These are phyloP conservation scores for Pseudogymnoascus sp. DNA, from an alignment of 2,329 filamentous ascomycete species.

Conservation along the genomic window DNA sequence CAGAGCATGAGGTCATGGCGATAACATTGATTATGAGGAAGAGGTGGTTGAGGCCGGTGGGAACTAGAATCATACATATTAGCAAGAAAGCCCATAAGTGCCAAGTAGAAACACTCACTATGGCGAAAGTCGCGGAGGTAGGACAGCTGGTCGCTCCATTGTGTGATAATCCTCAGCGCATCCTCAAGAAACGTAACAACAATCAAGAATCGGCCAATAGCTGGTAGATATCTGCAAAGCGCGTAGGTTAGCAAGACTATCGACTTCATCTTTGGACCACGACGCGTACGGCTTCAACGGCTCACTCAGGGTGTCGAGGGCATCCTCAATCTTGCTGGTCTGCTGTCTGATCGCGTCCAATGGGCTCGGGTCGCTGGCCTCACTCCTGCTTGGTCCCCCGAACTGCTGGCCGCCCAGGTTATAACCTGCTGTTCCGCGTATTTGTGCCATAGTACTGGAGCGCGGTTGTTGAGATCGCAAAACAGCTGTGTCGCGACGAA, in stretches of 20 bases:
- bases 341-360: constrained; percentile 87
- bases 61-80: constrained; percentile 49
- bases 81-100: constrained; percentile 13
- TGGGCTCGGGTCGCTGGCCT: constrained; percentile 30
- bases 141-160: constrained; percentile 90
- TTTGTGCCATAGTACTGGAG: constrained; percentile 42
- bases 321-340: constrained; percentile 96
- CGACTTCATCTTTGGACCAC: constrained; percentile 11
- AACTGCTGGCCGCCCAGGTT: constrained; percentile 30
- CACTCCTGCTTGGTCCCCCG: constrained; percentile 28
- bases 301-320: constrained; percentile 77
- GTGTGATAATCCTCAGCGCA: constrained; percentile 88
- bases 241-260: constrained; percentile 18
- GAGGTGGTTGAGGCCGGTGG: constrained; percentile 75
- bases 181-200: constrained; percentile 98
- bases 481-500: constrained; percentile 1
- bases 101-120: constrained; percentile 52
- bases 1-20: constrained; percentile 74
- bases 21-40: constrained; percentile 89
- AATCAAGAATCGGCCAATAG: constrained; percentile 93
- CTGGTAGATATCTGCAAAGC: constrained; percentile 68
- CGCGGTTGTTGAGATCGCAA: neutral
- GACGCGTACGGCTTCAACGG: constrained; percentile 83
- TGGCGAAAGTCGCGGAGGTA: constrained; percentile 89
- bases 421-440: constrained; percentile 44